Base-by-base conservation (phyloP, 164 flowering plant species). In the Vitis labrusca region DNA sequence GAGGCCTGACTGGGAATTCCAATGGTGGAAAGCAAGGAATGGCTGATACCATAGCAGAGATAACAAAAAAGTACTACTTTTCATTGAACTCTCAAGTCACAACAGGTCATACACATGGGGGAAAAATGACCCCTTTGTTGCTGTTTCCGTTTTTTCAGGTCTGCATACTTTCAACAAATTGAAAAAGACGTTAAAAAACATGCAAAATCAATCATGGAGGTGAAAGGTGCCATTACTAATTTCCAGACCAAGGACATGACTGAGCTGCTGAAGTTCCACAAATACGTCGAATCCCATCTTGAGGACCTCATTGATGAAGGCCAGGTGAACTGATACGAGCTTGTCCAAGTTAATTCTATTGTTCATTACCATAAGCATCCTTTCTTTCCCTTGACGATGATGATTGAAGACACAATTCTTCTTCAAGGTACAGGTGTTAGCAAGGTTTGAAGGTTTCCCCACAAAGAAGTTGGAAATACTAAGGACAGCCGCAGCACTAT, bases 381-480 rank as follows among this genome's bases (percentile, higher is more conserved):
- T 0, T 37, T 23, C 27, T 23, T 23, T 23, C 27, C 27, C 27
- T 23, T 23, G 27, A 23, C 1, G 27, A 23, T 23, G 27, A 23
- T 23, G 27, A 23, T 23, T 23, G 27, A 23, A 23, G 27, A 23
- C 27, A 23, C 27, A 1, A 23, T 23, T 23, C 27, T 44, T 67
- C 10, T 62, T 44, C 30, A 49, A 27, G 48, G 9, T 68, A 58
- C 77, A 93, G 97, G 92, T 93, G n/a, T 69, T 93, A 15, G 77
- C 89, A 70, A 79, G 97, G 79, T 90, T 91, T 73, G 91, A 91
- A 77, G 93, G 80, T 51, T 93, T 93, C 67, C 98, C 98, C 0
- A 48, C 64, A 52, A 89, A 88, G 79, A 93, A 90, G 77, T 71
- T 93, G 71, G 97, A 91, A 77, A 75, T 88, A 44, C 60, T 93